Evolutionary conservation across 2,329 filamentous ascomycete species (phyloP).

Genomic region (Paraphaeosphaeria minitans): DNA sequence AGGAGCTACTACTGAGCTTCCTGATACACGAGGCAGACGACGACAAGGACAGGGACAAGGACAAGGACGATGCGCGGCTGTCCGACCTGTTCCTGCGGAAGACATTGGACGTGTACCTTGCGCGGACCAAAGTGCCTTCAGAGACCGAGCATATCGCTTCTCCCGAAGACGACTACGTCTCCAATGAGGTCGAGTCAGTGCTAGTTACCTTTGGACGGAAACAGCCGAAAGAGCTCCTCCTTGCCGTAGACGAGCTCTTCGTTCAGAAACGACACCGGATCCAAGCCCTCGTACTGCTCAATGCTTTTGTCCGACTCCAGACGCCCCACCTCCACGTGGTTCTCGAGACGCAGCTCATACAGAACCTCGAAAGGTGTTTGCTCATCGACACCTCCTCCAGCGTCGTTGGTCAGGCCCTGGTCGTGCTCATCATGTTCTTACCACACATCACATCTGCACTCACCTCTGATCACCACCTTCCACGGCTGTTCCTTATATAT

Average conservation of each 20-base stretch:
- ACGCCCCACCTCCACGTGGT: constrained; percentile 80
- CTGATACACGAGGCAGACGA: constrained; percentile 67
- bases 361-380: constrained; percentile 72
- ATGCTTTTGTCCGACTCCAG: constrained; percentile 74
- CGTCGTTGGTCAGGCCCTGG: constrained; percentile 75
- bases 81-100: constrained; percentile 62
- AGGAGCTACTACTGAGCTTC: constrained; percentile 68
- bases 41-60: constrained; percentile 54
- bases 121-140: constrained; percentile 46
- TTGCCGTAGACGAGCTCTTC: constrained; percentile 68
- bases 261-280: constrained; percentile 67
- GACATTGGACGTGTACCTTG: constrained; percentile 52
- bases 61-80: constrained; percentile 50
- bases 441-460: constrained; percentile 79
- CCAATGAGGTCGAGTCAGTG: constrained; percentile 59
- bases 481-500: constrained; percentile 80
- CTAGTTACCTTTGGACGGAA: constrained; percentile 66
- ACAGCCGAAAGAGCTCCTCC: constrained; percentile 72
- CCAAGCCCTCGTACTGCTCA: constrained; percentile 68
- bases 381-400: constrained; percentile 79
- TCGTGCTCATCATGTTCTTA: constrained; percentile 78
- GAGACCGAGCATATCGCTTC: constrained; percentile 47
- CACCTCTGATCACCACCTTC: constrained; percentile 64
- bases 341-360: constrained; percentile 72
- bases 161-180: constrained; percentile 53